Percentiles rank a stretch among this genome's conserved stretches.
These are phyloP conservation scores for Trypanosoma scelopori DNA, from an alignment of 208 protist genomes.

Conservation along the genomic window DNA sequence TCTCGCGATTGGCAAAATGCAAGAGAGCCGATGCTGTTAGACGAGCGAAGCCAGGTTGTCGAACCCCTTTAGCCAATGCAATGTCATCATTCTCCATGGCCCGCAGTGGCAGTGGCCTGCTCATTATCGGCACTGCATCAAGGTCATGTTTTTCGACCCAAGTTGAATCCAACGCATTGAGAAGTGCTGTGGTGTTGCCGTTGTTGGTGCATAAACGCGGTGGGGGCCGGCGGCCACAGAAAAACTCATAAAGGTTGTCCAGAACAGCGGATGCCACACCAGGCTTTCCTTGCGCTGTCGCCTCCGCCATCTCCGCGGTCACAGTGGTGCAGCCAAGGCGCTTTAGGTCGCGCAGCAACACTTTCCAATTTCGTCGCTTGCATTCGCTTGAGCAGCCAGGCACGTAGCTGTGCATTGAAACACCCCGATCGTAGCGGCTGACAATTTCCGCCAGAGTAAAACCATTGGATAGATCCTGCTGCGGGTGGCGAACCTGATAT, in stretches of 20 bases:
- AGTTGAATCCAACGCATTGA: background rate
- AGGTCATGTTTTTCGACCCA: background rate
- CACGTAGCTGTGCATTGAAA: constrained; percentile 84
- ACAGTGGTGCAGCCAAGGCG: constrained; percentile 52
- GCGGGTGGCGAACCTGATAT: constrained; percentile 87
- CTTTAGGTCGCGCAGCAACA: constrained; percentile 52
- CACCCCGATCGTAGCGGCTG: constrained; percentile 75
- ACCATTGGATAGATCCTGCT: constrained; percentile 94
- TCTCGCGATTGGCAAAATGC: constrained; percentile 39
- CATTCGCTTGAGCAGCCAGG: constrained; percentile 69
- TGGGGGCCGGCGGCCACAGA: constrained; percentile 45
- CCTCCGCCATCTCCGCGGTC: constrained; percentile 50
- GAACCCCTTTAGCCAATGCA: constrained; percentile 31
- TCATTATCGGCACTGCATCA: background rate
- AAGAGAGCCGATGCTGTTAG: constrained; percentile 63
- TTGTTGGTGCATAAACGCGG: constrained; percentile 14
- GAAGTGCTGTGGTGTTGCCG: background rate
- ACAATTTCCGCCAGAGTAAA: constrained; percentile 94
- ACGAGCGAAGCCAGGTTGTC: constrained; percentile 57
- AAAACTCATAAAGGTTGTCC: constrained; percentile 82
- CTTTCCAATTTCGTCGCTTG: constrained; percentile 91
- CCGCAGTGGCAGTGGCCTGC: constrained; percentile 29
- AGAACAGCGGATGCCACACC: constrained; percentile 59
- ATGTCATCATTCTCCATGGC: constrained; percentile 66
- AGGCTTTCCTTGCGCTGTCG: constrained; percentile 52